Evolutionary conservation across 83 land plant species (phyloP).

Genomic region (Picea engelmannii): DNA sequence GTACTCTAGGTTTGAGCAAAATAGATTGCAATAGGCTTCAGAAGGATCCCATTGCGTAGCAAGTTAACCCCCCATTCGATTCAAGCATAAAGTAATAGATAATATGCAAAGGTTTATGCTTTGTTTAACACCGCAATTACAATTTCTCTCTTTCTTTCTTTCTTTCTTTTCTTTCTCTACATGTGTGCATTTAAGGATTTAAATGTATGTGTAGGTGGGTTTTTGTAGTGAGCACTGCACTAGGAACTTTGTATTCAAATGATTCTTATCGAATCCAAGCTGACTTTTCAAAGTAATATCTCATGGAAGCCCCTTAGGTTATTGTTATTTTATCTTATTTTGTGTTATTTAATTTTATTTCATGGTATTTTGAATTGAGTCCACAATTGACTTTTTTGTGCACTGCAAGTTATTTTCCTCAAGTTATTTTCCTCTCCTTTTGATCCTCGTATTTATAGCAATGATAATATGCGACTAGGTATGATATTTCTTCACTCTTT

Average conservation of each 20-base stretch:
- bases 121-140: too few species aligned
- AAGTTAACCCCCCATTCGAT: constrained; percentile 22
- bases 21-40: constrained; percentile 25
- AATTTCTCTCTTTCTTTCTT: too few species aligned
- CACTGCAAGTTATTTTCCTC: too few species aligned
- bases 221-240: constrained; percentile 40
- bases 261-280: constrained; percentile 46
- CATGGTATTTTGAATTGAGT: too few species aligned
- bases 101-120: constrained; percentile 18
- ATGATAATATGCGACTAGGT: too few species aligned
- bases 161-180: too few species aligned
- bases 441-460: too few species aligned
- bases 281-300: constrained; percentile 50
- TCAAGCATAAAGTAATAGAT: constrained; percentile 22
- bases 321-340: too few species aligned
- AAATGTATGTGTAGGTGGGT: constrained; percentile 24
- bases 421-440: constrained; percentile 29
- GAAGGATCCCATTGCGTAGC: constrained; percentile 30
- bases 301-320: constrained; percentile 57
- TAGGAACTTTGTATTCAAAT: constrained; percentile 40
- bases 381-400: not conserved
- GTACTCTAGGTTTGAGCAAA: not conserved
- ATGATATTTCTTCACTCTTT: too few species aligned
- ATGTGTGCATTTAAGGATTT: too few species aligned
- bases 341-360: too few species aligned